Conservation (phyloP, 176 grass and related monocot genomes). For the Musa acuminata region DNA sequence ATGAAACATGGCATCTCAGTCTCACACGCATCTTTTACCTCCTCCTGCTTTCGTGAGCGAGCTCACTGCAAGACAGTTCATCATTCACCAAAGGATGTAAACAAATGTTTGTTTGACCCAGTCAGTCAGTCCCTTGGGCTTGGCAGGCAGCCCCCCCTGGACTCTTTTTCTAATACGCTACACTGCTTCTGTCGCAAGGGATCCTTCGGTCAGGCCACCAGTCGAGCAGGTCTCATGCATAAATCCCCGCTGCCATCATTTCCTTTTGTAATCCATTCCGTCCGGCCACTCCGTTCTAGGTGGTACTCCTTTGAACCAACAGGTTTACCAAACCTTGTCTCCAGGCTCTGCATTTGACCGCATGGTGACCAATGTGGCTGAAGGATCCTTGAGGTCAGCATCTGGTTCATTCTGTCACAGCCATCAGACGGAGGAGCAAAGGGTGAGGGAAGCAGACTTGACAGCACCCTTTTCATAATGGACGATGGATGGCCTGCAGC, state of each 20-base stretch:
- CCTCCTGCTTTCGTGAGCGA: constrained; percentile 14
- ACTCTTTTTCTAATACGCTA: background rate
- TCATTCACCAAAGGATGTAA: constrained; percentile 23
- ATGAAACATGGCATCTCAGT: background rate
- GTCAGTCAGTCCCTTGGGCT: constrained; percentile 8
- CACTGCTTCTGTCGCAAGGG: background rate
- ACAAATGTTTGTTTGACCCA: constrained; percentile 35
- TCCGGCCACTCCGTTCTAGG: constrained; percentile 10
- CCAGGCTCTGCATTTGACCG: constrained; percentile 23
- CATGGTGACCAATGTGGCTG: background rate
- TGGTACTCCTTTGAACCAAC: constrained; percentile 34
- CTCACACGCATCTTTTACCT: background rate
- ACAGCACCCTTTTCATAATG: background rate
- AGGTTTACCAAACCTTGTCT: constrained; percentile 35
- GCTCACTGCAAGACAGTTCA: background rate
- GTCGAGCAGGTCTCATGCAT: constrained; percentile 8
- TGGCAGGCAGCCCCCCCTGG: background rate
- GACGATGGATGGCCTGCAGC: background rate
- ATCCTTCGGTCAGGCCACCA: background rate
- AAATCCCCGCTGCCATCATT: constrained; percentile 24
- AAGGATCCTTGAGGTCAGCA: background rate
- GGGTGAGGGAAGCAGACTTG: background rate
- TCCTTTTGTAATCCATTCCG: background rate
- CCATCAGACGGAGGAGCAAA: background rate
- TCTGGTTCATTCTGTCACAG: background rate